Base-by-base conservation (phyloP, 2,329 filamentous ascomycete species). In the Aspergillus ochraceoroseus region DNA sequence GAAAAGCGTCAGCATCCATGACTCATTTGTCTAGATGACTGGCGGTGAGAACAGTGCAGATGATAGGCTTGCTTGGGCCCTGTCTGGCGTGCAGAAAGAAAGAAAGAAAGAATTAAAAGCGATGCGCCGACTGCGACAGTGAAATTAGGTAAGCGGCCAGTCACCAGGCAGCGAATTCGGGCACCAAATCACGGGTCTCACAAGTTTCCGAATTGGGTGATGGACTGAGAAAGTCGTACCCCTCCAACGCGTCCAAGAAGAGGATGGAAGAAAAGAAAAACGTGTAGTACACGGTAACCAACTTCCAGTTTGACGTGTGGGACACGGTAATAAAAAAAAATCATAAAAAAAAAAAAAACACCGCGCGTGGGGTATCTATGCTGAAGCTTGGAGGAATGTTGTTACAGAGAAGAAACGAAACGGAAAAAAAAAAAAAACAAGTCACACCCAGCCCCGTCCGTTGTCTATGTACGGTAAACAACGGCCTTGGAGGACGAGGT, bases 101-200 rank as follows among this genome's bases (percentile, higher is more conserved):
- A 29, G 30, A 34, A 18, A 39, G 27, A 32, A 18, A 32, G 22
- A 40, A 25, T 50, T 44, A 33, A 23, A 40, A 25, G 40, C 32
- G 27, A 49, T 42, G 44, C 50, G 50, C 50, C 48, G 43, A 44
- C 44, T 39, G 50, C 50, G 50, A 51, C 38, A 15, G 37, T 14
- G 44, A 41, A 47, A 52, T 52, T 51, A 52, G 27, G 40, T 51
- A 53, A 53, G 44, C 41, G 31, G 40, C 38, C 32, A 30, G 36
- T 38, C 36, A 39, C 34, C 31, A 33, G 31, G 31, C 31, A 22
- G 31, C 31, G 8, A 28, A 22, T 32, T 43, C 35, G 43, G 43
- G 43, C 35, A 46, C 43, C 43, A 46, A 43, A 46, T 33, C 32
- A 32, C 35, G 23, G 18, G n/a, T n/a, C n/a, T n/a, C 13, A 7